Evolutionary conservation across 2,329 filamentous ascomycete genomes (phyloP), one percentile per base, ranked within the genome.

Genomic region (Botryotinia calthae): DNA sequence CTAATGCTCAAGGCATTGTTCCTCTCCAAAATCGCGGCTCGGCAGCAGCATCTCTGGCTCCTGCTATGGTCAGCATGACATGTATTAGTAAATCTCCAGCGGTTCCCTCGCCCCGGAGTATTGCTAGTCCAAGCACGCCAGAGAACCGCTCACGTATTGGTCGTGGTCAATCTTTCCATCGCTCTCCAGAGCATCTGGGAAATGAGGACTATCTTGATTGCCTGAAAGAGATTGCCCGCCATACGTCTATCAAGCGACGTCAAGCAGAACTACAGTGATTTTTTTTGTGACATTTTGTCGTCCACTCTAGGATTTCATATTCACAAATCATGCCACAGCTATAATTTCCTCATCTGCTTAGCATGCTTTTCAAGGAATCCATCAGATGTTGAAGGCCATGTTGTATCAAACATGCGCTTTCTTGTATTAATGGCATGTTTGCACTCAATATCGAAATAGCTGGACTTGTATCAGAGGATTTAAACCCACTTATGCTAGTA

Each of bases 1-100:
- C 78, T 51, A 81, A 76, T 67, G 80, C 79, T 70, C 78, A 79
- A 70, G 80, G 80, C 37, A 80, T 77, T 70, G 74, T 81, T 28
- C 80, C 79, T 66, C 46, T 51, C 14, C 78, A 78, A 58, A 80
- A 80, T 63, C 75, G 77, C 54, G 80, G 79, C 44, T 78, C 78
- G 65, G 80, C 80, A 31, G 77, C 76, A 70, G 79, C 79, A 40
- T 81, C 79, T 65, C 78, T 81, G 22, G 76, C 76, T 54, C 79
- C 80, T 42, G 73, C 76, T 40, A 72, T 75, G 70, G 46, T 67
- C n/a, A 72, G 16, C 18, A 56, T 58, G 48, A 22, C 48, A 22
- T 31, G 40, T 37, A 62, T 22, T 28, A 72, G 37, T 67, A 64
- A 64, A 40, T n/a, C 44, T 0, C 28, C 69, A 56, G 34, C 7